A percentile compares a stretch with the other conserved stretches of the same genome.
Evolutionary conservation across 1,284 basidiomycete species (phyloP).

Genomic region (Ustilago xerochloae): DNA sequence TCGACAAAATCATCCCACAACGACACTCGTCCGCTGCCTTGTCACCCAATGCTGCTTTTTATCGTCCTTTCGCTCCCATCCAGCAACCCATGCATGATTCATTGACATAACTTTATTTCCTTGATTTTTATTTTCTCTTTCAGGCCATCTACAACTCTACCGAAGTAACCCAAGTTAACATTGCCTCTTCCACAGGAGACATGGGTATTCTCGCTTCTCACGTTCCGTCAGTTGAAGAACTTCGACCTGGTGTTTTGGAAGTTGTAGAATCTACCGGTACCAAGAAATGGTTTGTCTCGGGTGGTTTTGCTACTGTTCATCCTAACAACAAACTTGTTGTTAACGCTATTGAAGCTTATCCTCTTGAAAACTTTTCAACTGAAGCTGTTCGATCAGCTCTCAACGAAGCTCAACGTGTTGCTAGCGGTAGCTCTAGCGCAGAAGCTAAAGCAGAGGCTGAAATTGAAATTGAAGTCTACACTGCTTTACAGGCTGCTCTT

Average conservation of each 20-base stretch:
- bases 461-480: constrained; percentile 95
- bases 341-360: constrained; percentile 96
- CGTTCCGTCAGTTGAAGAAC: constrained; percentile 66
- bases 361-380: constrained; percentile 86
- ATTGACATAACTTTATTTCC: no score
- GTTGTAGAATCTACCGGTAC: constrained; percentile 64
- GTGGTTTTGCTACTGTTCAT: constrained; percentile 97
- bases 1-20: no score
- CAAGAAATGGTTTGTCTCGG: constrained; percentile 76
- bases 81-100: no score
- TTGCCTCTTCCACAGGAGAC: constrained; percentile 62
- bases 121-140: not conserved
- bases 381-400: constrained; percentile 91
- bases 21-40: no score
- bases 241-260: constrained; percentile 66
- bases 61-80: no score
- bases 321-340: constrained; percentile 96
- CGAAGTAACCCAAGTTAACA: constrained; percentile 66
- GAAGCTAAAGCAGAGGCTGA: constrained; percentile 93
- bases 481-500: constrained; percentile 89
- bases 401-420: constrained; percentile 86
- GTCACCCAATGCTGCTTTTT: no score
- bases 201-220: constrained; percentile 67
- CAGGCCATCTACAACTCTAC: constrained; percentile 60
- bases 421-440: constrained; percentile 84